Percentiles rank a stretch among this genome's conserved stretches.
Conservation (phyloP, 441 rosid species). For the Populus hybrid region DNA sequence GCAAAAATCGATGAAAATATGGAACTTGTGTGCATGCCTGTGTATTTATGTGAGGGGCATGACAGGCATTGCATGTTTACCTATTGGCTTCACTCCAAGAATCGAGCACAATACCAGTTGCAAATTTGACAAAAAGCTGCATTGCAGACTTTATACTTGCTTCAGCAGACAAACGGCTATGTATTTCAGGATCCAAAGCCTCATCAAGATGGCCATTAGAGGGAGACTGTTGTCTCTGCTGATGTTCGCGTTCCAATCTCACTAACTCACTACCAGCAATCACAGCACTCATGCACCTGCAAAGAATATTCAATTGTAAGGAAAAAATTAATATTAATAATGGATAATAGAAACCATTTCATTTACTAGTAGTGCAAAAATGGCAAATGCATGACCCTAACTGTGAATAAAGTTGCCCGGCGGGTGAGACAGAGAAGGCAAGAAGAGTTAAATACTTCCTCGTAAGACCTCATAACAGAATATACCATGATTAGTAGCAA, state of each 20-base stretch:
- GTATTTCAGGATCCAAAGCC: slow-evolving; percentile 67
- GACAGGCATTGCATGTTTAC: slow-evolving; percentile 30
- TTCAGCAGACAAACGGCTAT: slow-evolving; percentile 69
- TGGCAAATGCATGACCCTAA: too few relatives aligned
- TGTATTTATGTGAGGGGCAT: background rate
- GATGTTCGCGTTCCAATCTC: slow-evolving; percentile 84
- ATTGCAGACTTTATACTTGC: slow-evolving; percentile 90
- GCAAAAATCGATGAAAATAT: background rate
- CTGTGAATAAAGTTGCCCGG: too few relatives aligned
- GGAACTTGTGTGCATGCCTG: background rate
- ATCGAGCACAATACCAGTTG: slow-evolving; percentile 82
- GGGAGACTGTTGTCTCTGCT: slow-evolving; percentile 59
- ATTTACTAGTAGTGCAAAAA: too few relatives aligned
- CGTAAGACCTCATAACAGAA: too few relatives aligned
- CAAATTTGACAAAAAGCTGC: slow-evolving; percentile 87
- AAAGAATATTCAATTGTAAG: slow-evolving; percentile 14
- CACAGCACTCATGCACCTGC: slow-evolving; percentile 90
- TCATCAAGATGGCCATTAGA: slow-evolving; percentile 70
- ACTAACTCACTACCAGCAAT: slow-evolving; percentile 89
- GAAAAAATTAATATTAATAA: too few relatives aligned
- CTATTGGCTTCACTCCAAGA: slow-evolving; percentile 86
- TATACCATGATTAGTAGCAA: too few relatives aligned
- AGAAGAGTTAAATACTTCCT: too few relatives aligned
- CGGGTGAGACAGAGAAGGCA: too few relatives aligned
- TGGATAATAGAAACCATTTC: too few relatives aligned